Evolutionary conservation across 2,329 filamentous ascomycete genomes (phyloP), one percentile per base, ranked within the genome.

Genomic region (Cordyceps militaris): DNA sequence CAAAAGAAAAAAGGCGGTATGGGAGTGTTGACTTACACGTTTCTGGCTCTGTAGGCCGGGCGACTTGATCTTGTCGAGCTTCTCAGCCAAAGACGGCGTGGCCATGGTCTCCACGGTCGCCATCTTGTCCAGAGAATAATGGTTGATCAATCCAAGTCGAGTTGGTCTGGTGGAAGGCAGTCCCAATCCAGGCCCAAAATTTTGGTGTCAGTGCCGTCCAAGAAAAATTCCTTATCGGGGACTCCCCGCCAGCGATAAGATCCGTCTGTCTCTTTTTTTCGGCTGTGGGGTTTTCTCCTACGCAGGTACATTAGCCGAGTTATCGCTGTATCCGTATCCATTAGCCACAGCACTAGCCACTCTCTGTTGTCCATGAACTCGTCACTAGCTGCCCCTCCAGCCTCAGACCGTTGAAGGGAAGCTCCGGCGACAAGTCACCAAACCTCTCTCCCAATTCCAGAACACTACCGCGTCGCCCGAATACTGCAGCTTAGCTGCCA

Each of bases 11-110:
- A 13, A 14, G 30, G 54, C 46, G 38, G 55, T 50, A 21, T 30
- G 8, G n/a, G 19, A n/a, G 1, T n/a, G 13, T 32, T 36, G 32
- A 71, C 78, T 65, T 77, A 94, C 91, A 82, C 92, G 91, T 73
- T 96, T 86, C 76, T 97, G 92, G 72, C 89, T 96, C 74, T 97
- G 90, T 67, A 97, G 84, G 74, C 96, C 96, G 58, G 94, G 94
- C 70, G 89, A 94, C 75, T 94, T 89, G 73, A 97, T 97, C 83
- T 95, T 97, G 77, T 93, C 89, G 71, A 99, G 84, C 79, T 91
- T 95, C 79, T 96, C 93, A 72, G 88, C 85, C 68, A 97, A 69
- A 63, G 79, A 76, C 66, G 75, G 69, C 63, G 75, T 74, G 66
- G 75, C 72, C 79, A 81, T 82, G 62, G 74, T 74, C 66, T 75